A percentile compares a stretch with the other conserved stretches of the same genome.
Conservation (phyloP, 2,329 filamentous ascomycete species). For the Chaetoscypha palmicola region DNA sequence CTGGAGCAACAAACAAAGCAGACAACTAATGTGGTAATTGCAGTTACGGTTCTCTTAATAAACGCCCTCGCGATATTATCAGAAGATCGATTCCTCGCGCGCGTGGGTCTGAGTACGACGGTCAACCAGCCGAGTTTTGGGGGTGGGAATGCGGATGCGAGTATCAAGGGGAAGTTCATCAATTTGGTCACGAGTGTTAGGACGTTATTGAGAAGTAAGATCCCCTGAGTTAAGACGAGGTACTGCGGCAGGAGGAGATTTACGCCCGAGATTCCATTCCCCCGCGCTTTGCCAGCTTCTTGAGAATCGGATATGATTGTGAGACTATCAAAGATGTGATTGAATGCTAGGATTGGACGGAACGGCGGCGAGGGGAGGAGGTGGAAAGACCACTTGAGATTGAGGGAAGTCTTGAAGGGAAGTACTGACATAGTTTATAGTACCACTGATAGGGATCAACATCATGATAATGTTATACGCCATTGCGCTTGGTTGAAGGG, state of each 20-base stretch:
- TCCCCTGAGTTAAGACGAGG: no score
- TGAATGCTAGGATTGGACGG: not conserved
- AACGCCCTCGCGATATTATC: slow-evolving; percentile 92
- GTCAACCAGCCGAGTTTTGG: slow-evolving; percentile 71
- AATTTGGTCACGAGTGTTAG: slow-evolving; percentile 86
- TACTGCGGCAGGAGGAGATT: no score
- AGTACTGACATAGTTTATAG: slow-evolving; percentile 36
- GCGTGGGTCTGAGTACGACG: slow-evolving; percentile 74
- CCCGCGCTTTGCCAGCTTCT: no score
- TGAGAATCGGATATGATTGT: no score
- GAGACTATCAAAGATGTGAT: no score
- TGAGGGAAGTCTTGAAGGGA: not conserved
- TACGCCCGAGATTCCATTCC: no score
- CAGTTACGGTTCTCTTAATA: slow-evolving; percentile 78
- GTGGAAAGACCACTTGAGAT: not conserved
- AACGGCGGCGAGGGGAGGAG: not conserved
- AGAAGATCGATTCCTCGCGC: slow-evolving; percentile 84
- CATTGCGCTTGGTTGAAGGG: slow-evolving; percentile 58
- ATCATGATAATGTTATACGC: slow-evolving; percentile 77
- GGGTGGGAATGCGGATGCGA: slow-evolving; percentile 58
- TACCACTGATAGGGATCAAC: slow-evolving; percentile 80
- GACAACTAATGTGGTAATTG: not conserved
- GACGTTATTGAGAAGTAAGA: slow-evolving; percentile 88
- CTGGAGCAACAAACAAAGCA: not conserved
- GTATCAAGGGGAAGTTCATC: slow-evolving; percentile 79